Base-by-base conservation (phyloP, 106 monocot species). In the Dioscorea dumetorum region DNA sequence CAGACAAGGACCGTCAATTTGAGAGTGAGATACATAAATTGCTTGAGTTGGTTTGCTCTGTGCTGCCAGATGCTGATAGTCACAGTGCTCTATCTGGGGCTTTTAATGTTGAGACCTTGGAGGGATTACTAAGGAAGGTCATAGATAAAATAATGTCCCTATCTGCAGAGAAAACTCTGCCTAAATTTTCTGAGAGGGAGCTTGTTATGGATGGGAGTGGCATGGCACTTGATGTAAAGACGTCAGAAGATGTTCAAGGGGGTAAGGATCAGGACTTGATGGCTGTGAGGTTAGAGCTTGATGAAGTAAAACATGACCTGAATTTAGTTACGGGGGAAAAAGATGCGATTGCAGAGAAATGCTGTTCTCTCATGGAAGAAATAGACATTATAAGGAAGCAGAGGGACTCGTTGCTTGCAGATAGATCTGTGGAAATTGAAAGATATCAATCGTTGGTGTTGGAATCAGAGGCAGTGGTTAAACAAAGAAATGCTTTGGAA, bases 401-500 rank as follows among this genome's bases (percentile, higher is more conserved):
- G 67, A 77, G 51, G 61, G 70, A 93, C 50, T 48, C 58, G 17
- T 76, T 91, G 72, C 71, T 80, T 51, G 74, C 74, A 63, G 83
- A 88, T 70, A 85, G 75, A 50, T 58, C 60, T 63, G 60, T 19
- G 24, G 76, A 81, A 49, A 70, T 64, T 11, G 74, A 79, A 19
- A 93, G 83, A 62, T 81, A 75, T 58, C 76, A 85, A 53, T 66
- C 58, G 41, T 66, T 93, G 64, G 34, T 70, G 34, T 70, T 71
- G 31, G 85, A 99, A 73, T 23, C 85, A 24, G 90, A 87, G 58
- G 49, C 71, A 12, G n/a, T 81, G 59, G 19, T 17, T 60, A 90
- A 81, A 75, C 73, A 90, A 67, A 84, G 75, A 67, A 74, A 84
- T 73, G 62, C 67, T 62, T 80, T 92, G 69, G 77, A 85, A 73